Conservation (phyloP, 129 eudicot genomes). For the Escallonia herrerae region DNA sequence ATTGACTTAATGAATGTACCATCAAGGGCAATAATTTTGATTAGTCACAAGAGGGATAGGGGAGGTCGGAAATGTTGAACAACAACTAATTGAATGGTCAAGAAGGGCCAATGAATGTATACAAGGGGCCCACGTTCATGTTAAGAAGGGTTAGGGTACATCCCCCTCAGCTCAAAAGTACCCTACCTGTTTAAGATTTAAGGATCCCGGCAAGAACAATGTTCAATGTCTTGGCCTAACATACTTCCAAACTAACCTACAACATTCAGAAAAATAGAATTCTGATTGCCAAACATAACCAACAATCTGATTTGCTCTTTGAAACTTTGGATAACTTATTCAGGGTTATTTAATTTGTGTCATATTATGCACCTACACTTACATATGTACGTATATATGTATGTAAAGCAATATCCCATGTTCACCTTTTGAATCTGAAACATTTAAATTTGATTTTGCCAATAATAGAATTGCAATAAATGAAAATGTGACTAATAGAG, state of each 20-base stretch:
- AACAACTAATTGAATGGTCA: constrained; percentile 6
- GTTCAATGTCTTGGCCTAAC: constrained; percentile 18
- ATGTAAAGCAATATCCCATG: too few species aligned
- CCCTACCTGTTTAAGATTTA: constrained; percentile 23
- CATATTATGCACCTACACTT: too few species aligned
- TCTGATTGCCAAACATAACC: background rate
- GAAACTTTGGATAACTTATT: too few species aligned
- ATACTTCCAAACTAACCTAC: constrained; percentile 12
- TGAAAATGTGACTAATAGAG: too few species aligned
- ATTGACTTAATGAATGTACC: too few species aligned
- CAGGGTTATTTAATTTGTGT: too few species aligned
- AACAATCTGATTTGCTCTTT: background rate
- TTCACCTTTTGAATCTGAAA: too few species aligned
- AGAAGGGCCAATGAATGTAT: constrained; percentile 1
- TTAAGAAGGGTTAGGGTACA: constrained; percentile 9
- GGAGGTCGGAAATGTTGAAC: background rate
- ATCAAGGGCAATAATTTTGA: background rate
- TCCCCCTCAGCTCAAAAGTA: constrained; percentile 14
- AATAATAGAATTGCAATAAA: too few species aligned
- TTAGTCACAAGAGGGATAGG: background rate
- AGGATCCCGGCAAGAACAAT: constrained; percentile 18
- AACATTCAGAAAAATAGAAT: background rate
- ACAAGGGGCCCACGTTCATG: constrained; percentile 13
- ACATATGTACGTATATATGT: too few species aligned
- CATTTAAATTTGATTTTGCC: too few species aligned